Evolutionary conservation across 371 early-diverging fungal species (phyloP).

Genomic region (Haplosporangium sp.): DNA sequence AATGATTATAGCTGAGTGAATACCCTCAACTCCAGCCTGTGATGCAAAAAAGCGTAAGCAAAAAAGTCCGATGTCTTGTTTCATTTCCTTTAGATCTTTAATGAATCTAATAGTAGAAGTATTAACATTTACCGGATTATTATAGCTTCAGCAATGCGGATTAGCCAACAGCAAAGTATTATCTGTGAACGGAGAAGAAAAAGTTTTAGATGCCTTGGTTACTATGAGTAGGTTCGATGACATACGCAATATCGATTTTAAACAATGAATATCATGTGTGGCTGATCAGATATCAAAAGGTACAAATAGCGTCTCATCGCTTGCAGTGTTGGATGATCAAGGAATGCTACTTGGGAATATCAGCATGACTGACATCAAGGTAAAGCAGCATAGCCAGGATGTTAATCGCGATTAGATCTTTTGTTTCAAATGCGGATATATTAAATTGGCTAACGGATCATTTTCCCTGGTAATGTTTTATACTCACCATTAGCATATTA

Average conservation of each 20-base stretch:
- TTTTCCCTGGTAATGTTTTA: too few relatives aligned
- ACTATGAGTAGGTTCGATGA: constrained; percentile 62
- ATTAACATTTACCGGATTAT: neutral
- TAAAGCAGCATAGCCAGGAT: neutral
- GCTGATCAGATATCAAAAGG: constrained; percentile 36
- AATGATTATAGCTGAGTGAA: constrained; percentile 38
- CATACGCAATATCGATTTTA: neutral
- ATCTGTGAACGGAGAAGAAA: constrained; percentile 58
- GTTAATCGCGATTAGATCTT: neutral
- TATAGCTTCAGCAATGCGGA: constrained; percentile 33
- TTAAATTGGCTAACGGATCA: neutral
- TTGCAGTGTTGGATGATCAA: constrained; percentile 69
- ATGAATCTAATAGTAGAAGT: too few relatives aligned
- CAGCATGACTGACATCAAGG: constrained; percentile 78
- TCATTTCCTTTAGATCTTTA: neutral
- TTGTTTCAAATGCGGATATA: neutral
- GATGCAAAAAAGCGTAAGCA: constrained; percentile 48
- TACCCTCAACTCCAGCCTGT: constrained; percentile 50
- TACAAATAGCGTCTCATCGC: constrained; percentile 69
- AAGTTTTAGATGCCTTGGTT: constrained; percentile 65
- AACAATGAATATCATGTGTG: neutral
- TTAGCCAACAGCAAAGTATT: constrained; percentile 61
- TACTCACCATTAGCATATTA: constrained; percentile 18
- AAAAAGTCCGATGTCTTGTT: neutral
- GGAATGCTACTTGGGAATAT: constrained; percentile 76